These are phyloP conservation scores for Phytophthora europaea DNA, from an alignment of 352 stramenopile genomes.

Conservation along the genomic window DNA sequence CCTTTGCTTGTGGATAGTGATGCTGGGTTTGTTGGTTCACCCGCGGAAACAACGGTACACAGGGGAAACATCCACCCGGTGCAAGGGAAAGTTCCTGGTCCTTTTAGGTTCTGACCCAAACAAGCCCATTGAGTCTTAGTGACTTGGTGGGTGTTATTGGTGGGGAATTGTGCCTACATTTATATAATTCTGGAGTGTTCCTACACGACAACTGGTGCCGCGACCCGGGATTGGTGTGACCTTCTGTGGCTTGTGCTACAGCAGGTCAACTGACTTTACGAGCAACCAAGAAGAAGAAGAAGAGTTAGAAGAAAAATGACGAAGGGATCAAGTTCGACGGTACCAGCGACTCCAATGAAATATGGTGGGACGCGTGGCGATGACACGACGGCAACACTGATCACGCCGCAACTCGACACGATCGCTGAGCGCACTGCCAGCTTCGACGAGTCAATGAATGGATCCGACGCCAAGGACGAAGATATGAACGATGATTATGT, in stretches of 20 bases:
- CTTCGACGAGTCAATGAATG: not conserved
- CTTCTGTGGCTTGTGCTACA: not conserved
- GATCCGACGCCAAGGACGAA: constrained; percentile 12
- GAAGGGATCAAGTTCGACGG: constrained; percentile 6
- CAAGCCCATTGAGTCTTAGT: no score
- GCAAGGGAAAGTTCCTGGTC: no score
- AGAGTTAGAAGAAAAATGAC: not conserved
- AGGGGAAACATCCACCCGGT: no score
- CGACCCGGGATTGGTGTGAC: not conserved
- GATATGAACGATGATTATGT: not conserved
- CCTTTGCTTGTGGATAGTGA: no score
- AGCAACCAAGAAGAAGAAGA: not conserved
- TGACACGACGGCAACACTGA: not conserved
- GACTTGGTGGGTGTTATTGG: no score
- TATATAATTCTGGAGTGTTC: not conserved
- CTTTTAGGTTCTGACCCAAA: no score
- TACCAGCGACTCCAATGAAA: constrained; percentile 16
- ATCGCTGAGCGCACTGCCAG: not conserved
- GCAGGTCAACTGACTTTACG: not conserved
- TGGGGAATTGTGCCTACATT: no score
- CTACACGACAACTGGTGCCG: not conserved
- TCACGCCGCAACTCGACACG: not conserved
- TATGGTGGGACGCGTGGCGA: not conserved
- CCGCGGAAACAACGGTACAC: no score
- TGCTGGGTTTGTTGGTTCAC: no score